phyloP scores from a whole-genome alignment of 1,284 basidiomycete species.

The Takashimella tepidaria region DNA sequence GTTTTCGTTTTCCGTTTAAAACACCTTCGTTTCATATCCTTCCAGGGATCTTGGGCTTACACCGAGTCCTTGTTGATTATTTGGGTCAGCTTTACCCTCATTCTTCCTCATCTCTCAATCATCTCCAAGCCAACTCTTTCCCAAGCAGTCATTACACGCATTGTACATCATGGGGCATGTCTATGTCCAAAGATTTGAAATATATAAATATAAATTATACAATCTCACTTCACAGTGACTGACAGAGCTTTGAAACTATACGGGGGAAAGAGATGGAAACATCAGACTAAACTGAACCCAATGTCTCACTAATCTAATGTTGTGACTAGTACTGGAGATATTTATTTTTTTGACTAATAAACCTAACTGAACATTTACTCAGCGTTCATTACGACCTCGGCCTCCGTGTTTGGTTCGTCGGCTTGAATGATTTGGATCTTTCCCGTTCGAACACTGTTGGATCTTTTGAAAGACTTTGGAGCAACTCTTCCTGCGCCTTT shows the following conservation, averaged over 20 bases:
- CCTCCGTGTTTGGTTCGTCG: neutral
- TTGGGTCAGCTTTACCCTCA: too few relatives aligned
- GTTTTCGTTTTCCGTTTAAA: too few relatives aligned
- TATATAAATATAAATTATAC: neutral
- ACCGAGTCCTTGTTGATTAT: too few relatives aligned
- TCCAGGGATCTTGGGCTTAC: too few relatives aligned
- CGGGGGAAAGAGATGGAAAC: too few relatives aligned
- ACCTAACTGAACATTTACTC: too few relatives aligned
- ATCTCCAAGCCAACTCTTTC: too few relatives aligned
- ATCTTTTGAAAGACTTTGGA: neutral
- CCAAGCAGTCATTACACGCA: neutral
- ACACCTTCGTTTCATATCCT: too few relatives aligned
- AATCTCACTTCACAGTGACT: neutral
- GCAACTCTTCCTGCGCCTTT: neutral
- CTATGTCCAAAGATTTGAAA: neutral
- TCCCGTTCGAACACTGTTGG: neutral
- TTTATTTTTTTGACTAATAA: too few relatives aligned
- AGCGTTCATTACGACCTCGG: neutral
- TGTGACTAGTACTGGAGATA: too few relatives aligned
- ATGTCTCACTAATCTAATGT: neutral
- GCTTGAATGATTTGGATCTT: neutral
- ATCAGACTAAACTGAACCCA: neutral
- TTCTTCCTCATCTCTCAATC: too few relatives aligned
- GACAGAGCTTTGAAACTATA: neutral
- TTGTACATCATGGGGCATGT: neutral